These are phyloP conservation scores for Phytophthora constricta DNA, from an alignment of 352 stramenopile species.

Conservation along the genomic window DNA sequence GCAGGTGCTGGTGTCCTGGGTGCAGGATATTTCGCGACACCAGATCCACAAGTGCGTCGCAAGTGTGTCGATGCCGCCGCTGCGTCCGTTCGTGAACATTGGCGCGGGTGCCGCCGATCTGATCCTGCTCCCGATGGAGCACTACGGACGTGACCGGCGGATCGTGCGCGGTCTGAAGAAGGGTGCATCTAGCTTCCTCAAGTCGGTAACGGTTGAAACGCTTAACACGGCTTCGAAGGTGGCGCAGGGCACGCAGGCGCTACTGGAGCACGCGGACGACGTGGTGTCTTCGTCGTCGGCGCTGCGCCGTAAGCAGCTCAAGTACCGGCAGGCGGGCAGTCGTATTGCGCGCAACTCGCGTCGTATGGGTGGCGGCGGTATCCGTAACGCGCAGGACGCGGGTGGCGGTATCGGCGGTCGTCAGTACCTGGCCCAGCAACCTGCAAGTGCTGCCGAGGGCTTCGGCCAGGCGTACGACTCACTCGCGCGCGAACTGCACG, in stretches of 20 bases:
- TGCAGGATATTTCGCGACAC: conserved; percentile 88
- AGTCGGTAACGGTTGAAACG: conserved; percentile 89
- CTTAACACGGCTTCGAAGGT: conserved; percentile 87
- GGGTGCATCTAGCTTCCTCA: conserved; percentile 87
- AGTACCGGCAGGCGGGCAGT: conserved; percentile 80
- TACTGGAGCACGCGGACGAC: conserved; percentile 86
- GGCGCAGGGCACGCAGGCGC: conserved; percentile 79
- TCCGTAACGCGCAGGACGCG: conserved; percentile 73
- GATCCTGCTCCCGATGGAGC: conserved; percentile 87
- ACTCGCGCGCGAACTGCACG: conserved; percentile 81
- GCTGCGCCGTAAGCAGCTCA: conserved; percentile 72
- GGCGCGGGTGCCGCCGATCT: conserved; percentile 83
- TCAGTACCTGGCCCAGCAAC: conserved; percentile 84
- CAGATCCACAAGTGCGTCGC: conserved; percentile 91
- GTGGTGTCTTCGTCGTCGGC: conserved; percentile 74
- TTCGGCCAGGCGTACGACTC: conserved; percentile 89
- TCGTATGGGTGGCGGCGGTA: conserved; percentile 77
- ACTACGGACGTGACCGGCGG: conserved; percentile 83
- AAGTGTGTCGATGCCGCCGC: conserved; percentile 86
- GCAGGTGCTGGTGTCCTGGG: conserved; percentile 84
- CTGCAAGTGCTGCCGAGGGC: conserved; percentile 80
- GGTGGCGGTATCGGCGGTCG: conserved; percentile 80
- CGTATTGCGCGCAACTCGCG: conserved; percentile 84
- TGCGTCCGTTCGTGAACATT: conserved; percentile 89
- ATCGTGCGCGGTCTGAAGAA: conserved; percentile 88